Conservation (phyloP, 169 alveolate genomes). For the Plasmodium fragile region DNA sequence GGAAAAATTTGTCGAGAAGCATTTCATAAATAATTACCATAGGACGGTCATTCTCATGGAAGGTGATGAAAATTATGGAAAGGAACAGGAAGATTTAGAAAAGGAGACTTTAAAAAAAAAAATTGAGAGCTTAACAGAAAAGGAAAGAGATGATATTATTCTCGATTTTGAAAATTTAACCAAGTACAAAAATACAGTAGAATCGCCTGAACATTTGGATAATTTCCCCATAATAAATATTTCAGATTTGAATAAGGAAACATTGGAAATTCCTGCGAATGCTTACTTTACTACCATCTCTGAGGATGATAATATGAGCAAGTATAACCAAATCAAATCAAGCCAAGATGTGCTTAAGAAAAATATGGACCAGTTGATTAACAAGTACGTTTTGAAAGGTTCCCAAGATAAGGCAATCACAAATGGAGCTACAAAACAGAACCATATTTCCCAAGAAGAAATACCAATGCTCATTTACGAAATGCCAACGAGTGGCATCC, state of each 20-base stretch:
- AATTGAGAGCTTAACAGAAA: slow-evolving; percentile 75
- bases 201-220: slow-evolving; percentile 77
- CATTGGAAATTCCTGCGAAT: slow-evolving; percentile 80
- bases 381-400: slow-evolving; percentile 42
- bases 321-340: slow-evolving; percentile 10
- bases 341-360: slow-evolving; percentile 16
- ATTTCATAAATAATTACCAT: slow-evolving; percentile 79
- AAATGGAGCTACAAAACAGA: background rate
- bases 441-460: background rate
- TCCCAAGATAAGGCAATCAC: background rate
- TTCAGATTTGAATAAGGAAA: slow-evolving; percentile 79
- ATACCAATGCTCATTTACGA: slow-evolving; percentile 79
- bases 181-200: slow-evolving; percentile 75
- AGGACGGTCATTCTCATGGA: slow-evolving; percentile 81
- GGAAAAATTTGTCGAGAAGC: slow-evolving; percentile 75
- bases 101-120: slow-evolving; percentile 57
- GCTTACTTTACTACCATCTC: slow-evolving; percentile 42
- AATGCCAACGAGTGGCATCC: slow-evolving; percentile 84
- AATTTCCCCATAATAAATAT: slow-evolving; percentile 79
- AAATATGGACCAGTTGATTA: slow-evolving; percentile 17
- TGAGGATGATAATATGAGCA: slow-evolving; percentile 25
- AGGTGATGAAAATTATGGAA: slow-evolving; percentile 79
- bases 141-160: slow-evolving; percentile 80
- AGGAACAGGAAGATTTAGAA: slow-evolving; percentile 68
- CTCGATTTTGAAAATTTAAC: slow-evolving; percentile 75